Evolutionary conservation across 139 green algal species (phyloP), one percentile per base, ranked within the genome.

Genomic region (Chlamydomonas applanata): DNA sequence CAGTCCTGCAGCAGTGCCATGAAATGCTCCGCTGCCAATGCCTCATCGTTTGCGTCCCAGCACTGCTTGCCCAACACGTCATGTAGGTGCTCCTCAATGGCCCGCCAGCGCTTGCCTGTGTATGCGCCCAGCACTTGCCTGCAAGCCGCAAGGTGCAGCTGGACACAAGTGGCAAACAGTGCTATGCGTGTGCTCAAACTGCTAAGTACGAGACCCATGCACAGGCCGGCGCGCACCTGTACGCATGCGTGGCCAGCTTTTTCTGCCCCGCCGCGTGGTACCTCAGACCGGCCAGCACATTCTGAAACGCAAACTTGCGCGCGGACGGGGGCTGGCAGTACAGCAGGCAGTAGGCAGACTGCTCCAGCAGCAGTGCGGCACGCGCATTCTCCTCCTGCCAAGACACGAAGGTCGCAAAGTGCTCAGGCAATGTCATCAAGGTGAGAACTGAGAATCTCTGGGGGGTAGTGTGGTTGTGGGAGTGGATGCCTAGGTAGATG

Each of bases 21-120:
- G 73, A 87, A 91, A 69, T 96, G 94, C 33, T 45, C 17, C 3
- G 76, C 56, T 25, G 76, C 77, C 1, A 45, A 49, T 14, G 52
- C 69, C 20, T 84, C 82, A 1, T 93, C 91, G 11, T 62, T 70
- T 9, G 79, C 60, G 71, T 93, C 88, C 2, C 71, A 53, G 33
- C 60, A 75, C 46, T 85, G 86, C 74, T 86, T 89, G 29, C 93
- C 94, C 60, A 97, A 82, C 29, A 90, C 79, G 45, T 97, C 93
- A 59, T 93, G 79, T 30, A 97, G 80, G 83, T 98, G 94, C 89
- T 98, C 94, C 73, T 91, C 83, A 19, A 98, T 94, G 71, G 89
- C 82, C 17, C 59, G 71, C 94, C 94, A 98, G 1, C 62, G 45
- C 57, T 73, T 72, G 20, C 87, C 86, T 7, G 56, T 9, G 73